Conservation (phyloP, 371 early-diverging fungal genomes). For the Choanephora cucurbitarum region DNA sequence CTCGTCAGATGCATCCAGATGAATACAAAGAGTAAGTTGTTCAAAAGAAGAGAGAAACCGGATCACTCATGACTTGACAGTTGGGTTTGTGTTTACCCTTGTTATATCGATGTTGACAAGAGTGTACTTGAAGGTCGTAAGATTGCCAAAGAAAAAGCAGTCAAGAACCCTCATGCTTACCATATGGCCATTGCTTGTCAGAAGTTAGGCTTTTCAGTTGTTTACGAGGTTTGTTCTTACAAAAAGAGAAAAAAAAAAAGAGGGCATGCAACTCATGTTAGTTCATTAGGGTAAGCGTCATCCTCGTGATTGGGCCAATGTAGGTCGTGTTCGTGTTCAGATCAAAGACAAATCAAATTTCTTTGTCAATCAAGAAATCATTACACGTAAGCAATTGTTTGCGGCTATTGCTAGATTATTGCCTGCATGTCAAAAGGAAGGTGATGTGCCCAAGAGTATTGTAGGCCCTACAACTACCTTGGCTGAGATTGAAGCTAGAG, state of each 20-base stretch:
- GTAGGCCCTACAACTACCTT: constrained; percentile 40
- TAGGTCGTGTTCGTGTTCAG: constrained; percentile 59
- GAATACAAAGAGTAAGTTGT: constrained; percentile 44
- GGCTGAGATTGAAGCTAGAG: constrained; percentile 42
- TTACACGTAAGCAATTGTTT: constrained; percentile 40
- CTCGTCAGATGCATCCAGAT: constrained; percentile 38
- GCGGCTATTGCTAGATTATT: constrained; percentile 38
- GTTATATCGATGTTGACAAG: constrained; percentile 64
- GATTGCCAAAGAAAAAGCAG: constrained; percentile 48
- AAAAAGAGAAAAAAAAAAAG: neutral
- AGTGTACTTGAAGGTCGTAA: constrained; percentile 54
- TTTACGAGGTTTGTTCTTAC: constrained; percentile 53
- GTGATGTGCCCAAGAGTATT: constrained; percentile 36
- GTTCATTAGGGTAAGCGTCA: constrained; percentile 52
- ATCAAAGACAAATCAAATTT: constrained; percentile 43
- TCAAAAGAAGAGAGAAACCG: neutral
- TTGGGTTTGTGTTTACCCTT: constrained; percentile 71
- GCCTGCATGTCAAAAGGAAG: constrained; percentile 40
- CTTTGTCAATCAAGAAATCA: constrained; percentile 29
- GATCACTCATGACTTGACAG: constrained; percentile 26
- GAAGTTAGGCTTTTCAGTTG: constrained; percentile 55
- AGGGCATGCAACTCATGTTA: neutral
- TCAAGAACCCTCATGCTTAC: constrained; percentile 63
- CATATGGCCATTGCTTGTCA: constrained; percentile 67
- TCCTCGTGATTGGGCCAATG: constrained; percentile 64